Evolutionary conservation across 1,284 basidiomycete species (phyloP).

Genomic region (Ustilago bromivora): DNA sequence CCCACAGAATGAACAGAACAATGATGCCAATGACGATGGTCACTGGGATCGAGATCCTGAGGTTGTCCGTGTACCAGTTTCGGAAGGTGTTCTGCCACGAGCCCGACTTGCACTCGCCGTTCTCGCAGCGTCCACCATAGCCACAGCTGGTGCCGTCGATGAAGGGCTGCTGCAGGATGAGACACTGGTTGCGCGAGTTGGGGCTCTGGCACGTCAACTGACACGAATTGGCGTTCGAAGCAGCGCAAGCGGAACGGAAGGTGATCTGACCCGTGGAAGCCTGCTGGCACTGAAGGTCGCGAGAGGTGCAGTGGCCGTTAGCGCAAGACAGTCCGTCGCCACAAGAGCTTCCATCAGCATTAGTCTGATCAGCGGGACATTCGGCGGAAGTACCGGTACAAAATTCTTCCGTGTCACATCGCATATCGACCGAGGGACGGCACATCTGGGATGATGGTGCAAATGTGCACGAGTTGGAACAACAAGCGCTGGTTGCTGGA

Average conservation of each 20-base stretch:
- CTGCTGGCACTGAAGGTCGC: constrained; percentile 81
- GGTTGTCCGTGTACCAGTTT: constrained; percentile 71
- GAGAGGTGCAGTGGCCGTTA: constrained; percentile 83
- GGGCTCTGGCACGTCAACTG: constrained; percentile 85
- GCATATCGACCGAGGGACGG: constrained; percentile 77
- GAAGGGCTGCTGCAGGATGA: constrained; percentile 80
- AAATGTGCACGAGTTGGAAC: constrained; percentile 79
- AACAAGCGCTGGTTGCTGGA: constrained; percentile 82
- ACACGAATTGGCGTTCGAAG: constrained; percentile 75
- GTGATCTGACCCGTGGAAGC: constrained; percentile 76
- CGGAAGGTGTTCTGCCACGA: constrained; percentile 77
- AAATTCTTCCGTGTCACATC: constrained; percentile 82
- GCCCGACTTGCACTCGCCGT: constrained; percentile 78
- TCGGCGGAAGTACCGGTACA: constrained; percentile 81
- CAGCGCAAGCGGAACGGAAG: constrained; percentile 77
- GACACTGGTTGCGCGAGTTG: constrained; percentile 74
- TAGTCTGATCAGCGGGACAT: constrained; percentile 80
- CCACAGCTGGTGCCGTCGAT: constrained; percentile 89
- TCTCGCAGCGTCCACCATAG: constrained; percentile 73
- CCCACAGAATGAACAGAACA: constrained; percentile 47
- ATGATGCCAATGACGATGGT: constrained; percentile 59
- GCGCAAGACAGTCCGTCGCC: constrained; percentile 78
- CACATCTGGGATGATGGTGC: constrained; percentile 77
- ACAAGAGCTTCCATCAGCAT: constrained; percentile 76
- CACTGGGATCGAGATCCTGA: constrained; percentile 62